Conservation (phyloP, 2,329 filamentous ascomycete species). For the Trichoderma brevicompactum region DNA sequence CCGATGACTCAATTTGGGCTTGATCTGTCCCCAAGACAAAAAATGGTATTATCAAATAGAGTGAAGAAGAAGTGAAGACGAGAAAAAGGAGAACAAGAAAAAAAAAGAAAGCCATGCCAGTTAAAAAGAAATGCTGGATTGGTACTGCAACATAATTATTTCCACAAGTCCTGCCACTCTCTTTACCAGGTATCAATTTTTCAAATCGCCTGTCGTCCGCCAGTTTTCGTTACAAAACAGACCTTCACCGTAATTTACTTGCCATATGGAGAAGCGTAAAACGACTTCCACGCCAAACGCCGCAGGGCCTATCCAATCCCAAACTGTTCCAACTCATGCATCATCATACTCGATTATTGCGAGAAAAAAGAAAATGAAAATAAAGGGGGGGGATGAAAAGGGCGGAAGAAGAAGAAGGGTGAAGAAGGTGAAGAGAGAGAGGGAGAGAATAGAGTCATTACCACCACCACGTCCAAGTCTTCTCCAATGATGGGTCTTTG, state of each 20-base stretch:
- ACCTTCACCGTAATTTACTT: conserved; percentile 23
- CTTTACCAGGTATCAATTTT: conserved; percentile 28
- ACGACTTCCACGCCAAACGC: conserved; percentile 30
- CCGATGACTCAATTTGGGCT: background rate
- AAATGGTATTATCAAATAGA: background rate
- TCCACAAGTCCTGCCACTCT: conserved; percentile 10
- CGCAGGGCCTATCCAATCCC: conserved; percentile 30
- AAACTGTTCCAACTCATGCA: conserved; percentile 25
- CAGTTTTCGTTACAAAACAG: conserved; percentile 26
- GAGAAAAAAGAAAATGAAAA: conserved; percentile 13
- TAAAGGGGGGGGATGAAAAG: no score
- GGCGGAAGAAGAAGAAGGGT: conserved; percentile 11
- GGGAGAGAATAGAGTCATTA: conserved; percentile 8
- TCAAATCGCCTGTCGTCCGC: conserved; percentile 22
- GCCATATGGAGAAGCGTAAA: conserved; percentile 29
- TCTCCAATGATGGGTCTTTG: conserved; percentile 40
- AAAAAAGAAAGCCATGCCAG: conserved; percentile 19
- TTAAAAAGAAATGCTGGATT: conserved; percentile 7
- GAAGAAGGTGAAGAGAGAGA: background rate
- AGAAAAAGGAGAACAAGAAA: background rate
- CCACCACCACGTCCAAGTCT: conserved; percentile 38
- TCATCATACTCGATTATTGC: conserved; percentile 27
- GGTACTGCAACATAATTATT: conserved; percentile 17
- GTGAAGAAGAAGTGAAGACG: background rate
- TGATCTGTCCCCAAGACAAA: background rate